phyloP scores from a whole-genome alignment of 495 filamentous ascomycete genomes.

The Friedmanniomyces simplex region DNA sequence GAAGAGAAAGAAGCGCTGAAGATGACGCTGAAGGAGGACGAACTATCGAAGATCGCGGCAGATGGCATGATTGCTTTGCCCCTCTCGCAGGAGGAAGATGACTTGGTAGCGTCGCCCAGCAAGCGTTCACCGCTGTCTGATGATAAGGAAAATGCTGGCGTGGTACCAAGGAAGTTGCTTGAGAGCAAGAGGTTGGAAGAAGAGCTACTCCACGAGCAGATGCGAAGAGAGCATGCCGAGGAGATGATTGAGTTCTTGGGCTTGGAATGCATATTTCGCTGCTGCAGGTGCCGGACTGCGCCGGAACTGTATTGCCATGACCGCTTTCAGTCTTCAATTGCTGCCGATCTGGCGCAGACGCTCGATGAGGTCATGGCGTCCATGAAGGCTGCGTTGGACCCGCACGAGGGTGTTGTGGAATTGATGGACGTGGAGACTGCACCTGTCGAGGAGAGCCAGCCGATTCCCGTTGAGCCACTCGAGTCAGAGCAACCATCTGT shows the following conservation, averaged over 20 bases:
- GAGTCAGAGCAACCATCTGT: neutral
- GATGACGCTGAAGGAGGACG: slow-evolving; percentile 49
- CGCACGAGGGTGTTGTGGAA: neutral
- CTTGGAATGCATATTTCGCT: slow-evolving; percentile 65
- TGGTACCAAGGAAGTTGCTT: slow-evolving; percentile 17
- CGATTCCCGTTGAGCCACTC: neutral
- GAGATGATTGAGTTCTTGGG: slow-evolving; percentile 72
- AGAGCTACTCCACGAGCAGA: slow-evolving; percentile 56
- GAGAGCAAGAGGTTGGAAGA: slow-evolving; percentile 48
- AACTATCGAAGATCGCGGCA: slow-evolving; percentile 51
- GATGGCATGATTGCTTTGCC: slow-evolving; percentile 54
- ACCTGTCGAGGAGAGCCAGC: neutral
- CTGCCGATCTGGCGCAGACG: slow-evolving; percentile 8
- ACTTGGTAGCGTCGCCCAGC: slow-evolving; percentile 27
- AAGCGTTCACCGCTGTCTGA: slow-evolving; percentile 23
- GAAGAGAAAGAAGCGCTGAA: slow-evolving; percentile 59
- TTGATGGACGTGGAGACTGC: slow-evolving; percentile 15
- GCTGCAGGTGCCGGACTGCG: slow-evolving; percentile 54
- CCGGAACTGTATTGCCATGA: slow-evolving; percentile 37
- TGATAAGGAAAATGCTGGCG: slow-evolving; percentile 33
- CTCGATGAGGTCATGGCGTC: slow-evolving; percentile 26
- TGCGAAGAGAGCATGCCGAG: slow-evolving; percentile 53
- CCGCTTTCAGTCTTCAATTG: neutral
- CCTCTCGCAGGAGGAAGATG: slow-evolving; percentile 30
- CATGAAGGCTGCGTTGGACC: slow-evolving; percentile 18